Conservation (phyloP, 192 early-diverging fungal species). For the Podila horticola region DNA sequence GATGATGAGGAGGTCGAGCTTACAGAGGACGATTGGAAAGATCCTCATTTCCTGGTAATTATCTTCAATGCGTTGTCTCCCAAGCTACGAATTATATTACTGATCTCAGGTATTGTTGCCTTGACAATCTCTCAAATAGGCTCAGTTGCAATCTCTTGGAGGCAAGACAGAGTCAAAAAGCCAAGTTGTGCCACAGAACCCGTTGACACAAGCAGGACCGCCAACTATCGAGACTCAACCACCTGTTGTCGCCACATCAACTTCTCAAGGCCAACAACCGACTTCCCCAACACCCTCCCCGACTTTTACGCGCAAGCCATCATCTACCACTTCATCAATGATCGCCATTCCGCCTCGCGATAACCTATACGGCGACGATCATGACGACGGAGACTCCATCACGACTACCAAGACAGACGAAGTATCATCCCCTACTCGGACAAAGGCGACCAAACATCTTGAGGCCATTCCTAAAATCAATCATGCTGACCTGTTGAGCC, state of each 20-base stretch:
- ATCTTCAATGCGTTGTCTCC: not conserved
- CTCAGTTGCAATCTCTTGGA: conserved; percentile 46
- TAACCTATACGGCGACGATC: conserved; percentile 17
- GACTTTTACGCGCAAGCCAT: not conserved
- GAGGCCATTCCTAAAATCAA: conserved; percentile 33
- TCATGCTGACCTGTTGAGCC: conserved; percentile 25
- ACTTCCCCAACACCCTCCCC: conserved; percentile 4
- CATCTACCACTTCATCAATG: conserved; percentile 34
- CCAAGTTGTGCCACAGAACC: not conserved
- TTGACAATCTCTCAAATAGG: conserved; percentile 6
- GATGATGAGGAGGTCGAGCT: conserved; percentile 72
- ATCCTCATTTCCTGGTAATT: conserved; percentile 75
- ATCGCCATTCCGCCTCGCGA: conserved; percentile 44
- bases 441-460: conserved; percentile 32
- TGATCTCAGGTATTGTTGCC: not conserved
- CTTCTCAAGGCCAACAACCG: not conserved
- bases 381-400: conserved; percentile 17
- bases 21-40: conserved; percentile 78
- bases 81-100: not conserved
- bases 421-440: not conserved
- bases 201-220: not conserved
- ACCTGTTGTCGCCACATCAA: not conserved
- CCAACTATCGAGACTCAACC: not conserved
- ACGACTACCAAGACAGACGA: conserved; percentile 8
- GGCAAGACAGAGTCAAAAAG: conserved; percentile 12